Percentiles rank a stretch among this genome's conserved stretches.
Evolutionary conservation across 2,329 filamentous ascomycete genomes (phyloP).

Genomic region (Colletotrichum noveboracense): DNA sequence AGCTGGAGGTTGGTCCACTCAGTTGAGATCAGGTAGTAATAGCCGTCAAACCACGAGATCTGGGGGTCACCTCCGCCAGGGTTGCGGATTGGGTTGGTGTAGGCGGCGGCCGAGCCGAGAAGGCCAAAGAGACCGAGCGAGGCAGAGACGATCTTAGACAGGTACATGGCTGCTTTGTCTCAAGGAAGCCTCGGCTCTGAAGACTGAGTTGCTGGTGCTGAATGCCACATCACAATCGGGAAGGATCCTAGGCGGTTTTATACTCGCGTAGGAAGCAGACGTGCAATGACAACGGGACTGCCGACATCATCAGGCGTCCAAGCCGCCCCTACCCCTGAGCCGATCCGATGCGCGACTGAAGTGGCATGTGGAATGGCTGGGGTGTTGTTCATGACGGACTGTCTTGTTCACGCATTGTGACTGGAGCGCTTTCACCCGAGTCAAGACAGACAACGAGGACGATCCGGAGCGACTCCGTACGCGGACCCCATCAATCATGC

Average conservation of each 20-base stretch:
- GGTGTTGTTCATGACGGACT: not conserved
- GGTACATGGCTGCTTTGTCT: not conserved
- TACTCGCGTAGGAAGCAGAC: not conserved
- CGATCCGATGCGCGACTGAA: not conserved
- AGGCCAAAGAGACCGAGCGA: conserved; percentile 17
- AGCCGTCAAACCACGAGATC: conserved; percentile 56
- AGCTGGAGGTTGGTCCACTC: conserved; percentile 61
- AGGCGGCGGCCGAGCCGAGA: conserved; percentile 34
- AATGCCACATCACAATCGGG: not conserved
- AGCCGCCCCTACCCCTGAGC: not conserved
- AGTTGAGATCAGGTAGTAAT: conserved; percentile 63
- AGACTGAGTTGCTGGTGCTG: not conserved
- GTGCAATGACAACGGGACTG: not conserved
- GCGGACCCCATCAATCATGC: not conserved
- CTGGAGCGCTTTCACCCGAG: conserved; percentile 2
- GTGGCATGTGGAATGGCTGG: not conserved
- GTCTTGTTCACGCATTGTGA: not conserved
- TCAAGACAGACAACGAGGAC: not conserved
- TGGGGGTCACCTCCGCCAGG: conserved; percentile 58
- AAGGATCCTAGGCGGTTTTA: not conserved
- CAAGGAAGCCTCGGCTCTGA: not conserved
- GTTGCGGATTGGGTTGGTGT: conserved; percentile 56
- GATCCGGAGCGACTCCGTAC: not conserved
- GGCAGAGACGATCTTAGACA: conserved; percentile 5
- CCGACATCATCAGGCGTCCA: not conserved